Conservation (phyloP, 2,329 filamentous ascomycete species). For the Ceratocystiopsis minuta region DNA sequence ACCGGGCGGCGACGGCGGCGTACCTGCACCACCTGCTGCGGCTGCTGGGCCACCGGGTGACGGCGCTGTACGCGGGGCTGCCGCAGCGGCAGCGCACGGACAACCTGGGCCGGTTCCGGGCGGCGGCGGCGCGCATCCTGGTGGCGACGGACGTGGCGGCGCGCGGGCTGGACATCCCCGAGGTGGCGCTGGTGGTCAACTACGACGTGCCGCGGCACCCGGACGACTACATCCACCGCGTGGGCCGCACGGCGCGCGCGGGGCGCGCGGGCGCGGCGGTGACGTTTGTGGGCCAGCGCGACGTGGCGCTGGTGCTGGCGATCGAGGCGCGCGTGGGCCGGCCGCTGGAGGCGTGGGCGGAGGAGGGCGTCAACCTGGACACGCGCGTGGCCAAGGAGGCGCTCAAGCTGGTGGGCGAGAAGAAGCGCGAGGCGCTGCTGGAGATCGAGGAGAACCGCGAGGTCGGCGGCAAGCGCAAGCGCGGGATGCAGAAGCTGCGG, state of each 20-base stretch:
- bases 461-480: constrained; percentile 67
- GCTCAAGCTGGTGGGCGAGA: constrained; percentile 81
- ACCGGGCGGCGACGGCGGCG: constrained; percentile 75
- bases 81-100: constrained; percentile 69
- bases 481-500: constrained; percentile 38
- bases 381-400: constrained; percentile 69
- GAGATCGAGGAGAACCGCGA: constrained; percentile 87
- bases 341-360: constrained; percentile 67
- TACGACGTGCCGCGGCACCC: constrained; percentile 93
- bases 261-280: constrained; percentile 68
- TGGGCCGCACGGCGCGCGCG: constrained; percentile 86
- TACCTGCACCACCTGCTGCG: constrained; percentile 78
- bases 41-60: constrained; percentile 74
- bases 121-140: constrained; percentile 70
- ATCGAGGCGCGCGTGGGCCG: constrained; percentile 72
- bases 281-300: constrained; percentile 80
- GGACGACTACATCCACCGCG: constrained; percentile 93
- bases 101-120: constrained; percentile 83
- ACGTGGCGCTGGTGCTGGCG: constrained; percentile 76
- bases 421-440: constrained; percentile 78
- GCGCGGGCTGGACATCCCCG: constrained; percentile 85
- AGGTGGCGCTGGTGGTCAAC: constrained; percentile 79
- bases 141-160: constrained; percentile 92
- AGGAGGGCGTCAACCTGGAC: constrained; percentile 91
- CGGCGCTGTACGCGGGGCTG: constrained; percentile 74